Evolutionary conservation across 1,284 basidiomycete species (phyloP).

Genomic region (Agaricales sp.): DNA sequence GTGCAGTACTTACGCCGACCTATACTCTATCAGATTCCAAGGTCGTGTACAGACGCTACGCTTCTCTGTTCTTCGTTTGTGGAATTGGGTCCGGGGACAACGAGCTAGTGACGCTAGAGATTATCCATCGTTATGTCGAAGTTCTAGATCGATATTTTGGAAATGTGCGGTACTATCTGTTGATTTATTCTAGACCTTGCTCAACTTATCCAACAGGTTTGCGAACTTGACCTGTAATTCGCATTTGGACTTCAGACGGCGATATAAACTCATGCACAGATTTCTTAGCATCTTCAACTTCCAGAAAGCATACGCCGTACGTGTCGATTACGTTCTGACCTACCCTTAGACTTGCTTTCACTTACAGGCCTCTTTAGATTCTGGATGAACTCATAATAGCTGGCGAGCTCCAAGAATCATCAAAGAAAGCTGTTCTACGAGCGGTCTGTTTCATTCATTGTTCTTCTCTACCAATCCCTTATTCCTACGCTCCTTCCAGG

Average conservation of each 20-base stretch:
- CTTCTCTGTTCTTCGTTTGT: slow-evolving; percentile 95
- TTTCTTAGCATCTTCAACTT: slow-evolving; percentile 97
- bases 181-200: slow-evolving; percentile 2
- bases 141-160: slow-evolving; percentile 99
- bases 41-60: slow-evolving; percentile 96
- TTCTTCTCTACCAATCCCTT: neutral
- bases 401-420: slow-evolving; percentile 96
- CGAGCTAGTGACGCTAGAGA: slow-evolving; percentile 87
- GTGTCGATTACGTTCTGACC: slow-evolving; percentile 13
- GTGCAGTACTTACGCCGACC: neutral
- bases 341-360: slow-evolving; percentile 8
- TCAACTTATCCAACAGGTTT: slow-evolving; percentile 49
- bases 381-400: slow-evolving; percentile 97
- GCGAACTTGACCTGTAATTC: slow-evolving; percentile 84
- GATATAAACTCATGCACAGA: slow-evolving; percentile 3
- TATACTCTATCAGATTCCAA: slow-evolving; percentile 62
- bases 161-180: slow-evolving; percentile 53
- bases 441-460: slow-evolving; percentile 43
- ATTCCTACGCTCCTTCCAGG: slow-evolving; percentile 27
- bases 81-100: slow-evolving; percentile 90
- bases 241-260: slow-evolving; percentile 1
- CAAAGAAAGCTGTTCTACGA: slow-evolving; percentile 93
- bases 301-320: slow-evolving; percentile 91
- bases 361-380: slow-evolving; percentile 41
- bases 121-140: slow-evolving; percentile 98